Evolutionary conservation across 2,329 filamentous ascomycete genomes (phyloP).

Genomic region (Cadophora malorum): DNA sequence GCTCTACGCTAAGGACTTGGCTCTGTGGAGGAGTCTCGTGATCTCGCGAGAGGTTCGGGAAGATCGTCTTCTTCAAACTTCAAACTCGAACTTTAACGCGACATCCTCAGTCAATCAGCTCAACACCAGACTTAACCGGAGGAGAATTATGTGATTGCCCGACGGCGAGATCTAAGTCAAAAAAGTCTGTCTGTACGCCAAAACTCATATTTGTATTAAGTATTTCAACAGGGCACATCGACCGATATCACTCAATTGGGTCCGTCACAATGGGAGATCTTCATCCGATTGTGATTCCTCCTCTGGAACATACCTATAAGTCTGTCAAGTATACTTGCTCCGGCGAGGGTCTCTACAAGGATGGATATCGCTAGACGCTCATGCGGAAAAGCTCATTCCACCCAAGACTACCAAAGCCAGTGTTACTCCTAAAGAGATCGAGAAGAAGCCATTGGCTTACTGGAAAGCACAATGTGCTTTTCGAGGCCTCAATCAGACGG

Average conservation of each 20-base stretch:
- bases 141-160: neutral
- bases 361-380: conserved; percentile 30
- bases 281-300: conserved; percentile 30
- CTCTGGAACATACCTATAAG: conserved; percentile 28
- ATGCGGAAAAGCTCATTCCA: conserved; percentile 31
- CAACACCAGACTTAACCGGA: neutral
- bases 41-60: neutral
- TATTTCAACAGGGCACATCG: neutral
- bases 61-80: neutral
- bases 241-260: neutral
- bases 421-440: conserved; percentile 22
- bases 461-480: conserved; percentile 37
- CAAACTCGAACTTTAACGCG: neutral
- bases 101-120: neutral
- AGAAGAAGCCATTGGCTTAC: conserved; percentile 30
- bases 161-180: neutral
- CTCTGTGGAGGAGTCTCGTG: neutral
- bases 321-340: conserved; percentile 34
- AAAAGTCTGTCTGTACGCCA: too few relatives aligned
- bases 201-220: too few relatives aligned
- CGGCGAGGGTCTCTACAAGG: conserved; percentile 33
- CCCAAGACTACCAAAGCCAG: conserved; percentile 30
- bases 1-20: neutral
- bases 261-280: conserved; percentile 27
- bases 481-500: conserved; percentile 30